Base-by-base conservation (phyloP, 1,139 yeast genomes). In the Suhomyces guaymorum region DNA sequence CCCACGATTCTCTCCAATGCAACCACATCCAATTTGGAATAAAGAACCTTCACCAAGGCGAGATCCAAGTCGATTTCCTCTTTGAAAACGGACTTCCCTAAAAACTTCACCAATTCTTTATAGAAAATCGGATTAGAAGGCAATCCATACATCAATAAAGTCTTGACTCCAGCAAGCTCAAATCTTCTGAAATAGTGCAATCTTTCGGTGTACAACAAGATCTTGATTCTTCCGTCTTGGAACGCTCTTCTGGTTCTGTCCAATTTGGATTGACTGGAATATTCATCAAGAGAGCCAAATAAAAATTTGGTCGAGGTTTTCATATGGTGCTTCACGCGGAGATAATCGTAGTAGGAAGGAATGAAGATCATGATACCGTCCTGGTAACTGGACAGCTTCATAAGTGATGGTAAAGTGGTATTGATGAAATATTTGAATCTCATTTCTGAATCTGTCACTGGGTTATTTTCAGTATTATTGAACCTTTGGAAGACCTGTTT, bases 71-170 rank as follows among this genome's bases (percentile, higher is more conserved):
- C 90, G 18, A 77, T 68, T 23, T 52, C 49, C 29, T 66, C 46
- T 64, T 59, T 63, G 43, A 72, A 64, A 10, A 75, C 66, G 10
- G 76, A 71, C 44, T 68, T 69, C 1, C 77, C 76, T 33, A 77
- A 66, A 40, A 71, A 74, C 30, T 70, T 57, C 29, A 88, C 73
- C 33, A 88, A 70, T 55, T 92, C 97, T 28, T 75, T 72, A 59
- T 90, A 92, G 54, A 88, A 92, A 23, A 73, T 55, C 5, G 97
- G 96, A 56, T 92, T 89, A 13, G 82, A 71, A 6, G 98, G 98
- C 14, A 86, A 70, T 17, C 85, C 88, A 57, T 89, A 94, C 66
- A 92, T 78, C 17, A 92, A 59, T 26, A 92, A 73, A 37, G 81
- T 84, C 55, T 85, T 82, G 13, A 86, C 96, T n/a, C 97, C 98